Percentiles rank a stretch among this genome's conserved stretches.
Conservation (phyloP, 345 rosid genomes). For the Acer yangbiense region DNA sequence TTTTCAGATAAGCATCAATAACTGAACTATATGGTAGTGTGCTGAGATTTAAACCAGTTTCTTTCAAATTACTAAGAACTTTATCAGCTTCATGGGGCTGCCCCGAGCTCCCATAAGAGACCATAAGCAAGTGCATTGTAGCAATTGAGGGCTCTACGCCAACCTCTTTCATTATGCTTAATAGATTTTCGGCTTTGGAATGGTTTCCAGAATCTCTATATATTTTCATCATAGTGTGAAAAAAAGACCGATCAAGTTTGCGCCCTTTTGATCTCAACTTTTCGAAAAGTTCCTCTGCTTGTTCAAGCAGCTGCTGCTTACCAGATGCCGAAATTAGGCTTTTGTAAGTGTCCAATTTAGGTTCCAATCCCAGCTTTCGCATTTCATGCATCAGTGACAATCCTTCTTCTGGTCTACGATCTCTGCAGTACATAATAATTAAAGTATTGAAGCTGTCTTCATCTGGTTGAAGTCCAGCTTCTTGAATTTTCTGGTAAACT, state of each 20-base stretch:
- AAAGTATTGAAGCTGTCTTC: constrained; percentile 83
- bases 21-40: constrained; percentile 83
- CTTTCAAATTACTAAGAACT: constrained; percentile 71
- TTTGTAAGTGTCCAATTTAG: constrained; percentile 83
- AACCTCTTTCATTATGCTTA: constrained; percentile 72
- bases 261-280: constrained; percentile 60
- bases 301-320: constrained; percentile 63
- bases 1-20: constrained; percentile 83
- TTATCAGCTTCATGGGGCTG: constrained; percentile 88
- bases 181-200: constrained; percentile 70
- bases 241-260: constrained; percentile 88
- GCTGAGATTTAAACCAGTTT: constrained; percentile 58
- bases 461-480: constrained; percentile 73
- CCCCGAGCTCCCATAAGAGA: constrained; percentile 86
- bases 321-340: constrained; percentile 92
- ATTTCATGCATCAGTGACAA: constrained; percentile 73
- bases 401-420: constrained; percentile 86
- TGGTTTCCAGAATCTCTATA: constrained; percentile 70
- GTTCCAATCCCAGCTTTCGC: constrained; percentile 69
- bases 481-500: constrained; percentile 72
- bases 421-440: constrained; percentile 88
- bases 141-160: constrained; percentile 82
- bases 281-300: constrained; percentile 82
- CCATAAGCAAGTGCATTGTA: constrained; percentile 97
- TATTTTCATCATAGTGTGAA: constrained; percentile 91